These are phyloP conservation scores for Sordariomycetes sp. DNA, from an alignment of 2,329 filamentous ascomycete genomes.

Conservation along the genomic window DNA sequence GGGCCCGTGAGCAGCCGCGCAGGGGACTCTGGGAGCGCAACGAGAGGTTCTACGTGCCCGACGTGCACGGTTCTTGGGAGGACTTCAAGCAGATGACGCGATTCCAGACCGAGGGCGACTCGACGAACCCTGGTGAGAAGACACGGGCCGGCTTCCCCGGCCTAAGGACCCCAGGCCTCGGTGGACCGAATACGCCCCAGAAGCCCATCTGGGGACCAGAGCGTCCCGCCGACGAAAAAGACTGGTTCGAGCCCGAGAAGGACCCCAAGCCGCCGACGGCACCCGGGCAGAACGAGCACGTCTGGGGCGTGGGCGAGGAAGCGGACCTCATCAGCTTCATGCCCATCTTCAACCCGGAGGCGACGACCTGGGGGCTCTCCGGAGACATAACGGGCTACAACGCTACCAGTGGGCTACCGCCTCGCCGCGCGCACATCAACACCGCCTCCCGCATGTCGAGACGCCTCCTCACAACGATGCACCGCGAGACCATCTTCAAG, in stretches of 20 bases:
- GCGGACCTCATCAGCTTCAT: conserved; percentile 88
- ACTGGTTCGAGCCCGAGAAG: conserved; percentile 63
- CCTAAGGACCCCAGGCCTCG: conserved; percentile 24
- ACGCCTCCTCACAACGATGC: conserved; percentile 75
- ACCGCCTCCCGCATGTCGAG: conserved; percentile 77
- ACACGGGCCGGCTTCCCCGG: conserved; percentile 35
- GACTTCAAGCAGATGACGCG: conserved; percentile 66
- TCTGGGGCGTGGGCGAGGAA: conserved; percentile 83
- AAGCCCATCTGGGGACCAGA: conserved; percentile 77
- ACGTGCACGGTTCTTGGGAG: conserved; percentile 67
- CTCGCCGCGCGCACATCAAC: conserved; percentile 79
- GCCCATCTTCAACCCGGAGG: conserved; percentile 81
- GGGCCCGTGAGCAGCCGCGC: conserved; percentile 62
- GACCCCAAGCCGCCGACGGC: conserved; percentile 62
- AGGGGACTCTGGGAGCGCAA: conserved; percentile 78
- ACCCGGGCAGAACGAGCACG: conserved; percentile 69
- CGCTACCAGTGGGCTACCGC: conserved; percentile 43
- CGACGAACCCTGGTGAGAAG: conserved; percentile 39
- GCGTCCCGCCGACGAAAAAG: conserved; percentile 54
- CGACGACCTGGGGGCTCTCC: conserved; percentile 72
- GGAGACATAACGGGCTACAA: conserved; percentile 84
- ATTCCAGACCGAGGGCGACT: conserved; percentile 52
- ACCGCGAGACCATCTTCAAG: conserved; percentile 73
- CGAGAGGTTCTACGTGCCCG: conserved; percentile 65
- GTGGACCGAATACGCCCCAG: conserved; percentile 24